Evolutionary conservation across 2,329 filamentous ascomycete species (phyloP).

Genomic region (Massarina eburnea): DNA sequence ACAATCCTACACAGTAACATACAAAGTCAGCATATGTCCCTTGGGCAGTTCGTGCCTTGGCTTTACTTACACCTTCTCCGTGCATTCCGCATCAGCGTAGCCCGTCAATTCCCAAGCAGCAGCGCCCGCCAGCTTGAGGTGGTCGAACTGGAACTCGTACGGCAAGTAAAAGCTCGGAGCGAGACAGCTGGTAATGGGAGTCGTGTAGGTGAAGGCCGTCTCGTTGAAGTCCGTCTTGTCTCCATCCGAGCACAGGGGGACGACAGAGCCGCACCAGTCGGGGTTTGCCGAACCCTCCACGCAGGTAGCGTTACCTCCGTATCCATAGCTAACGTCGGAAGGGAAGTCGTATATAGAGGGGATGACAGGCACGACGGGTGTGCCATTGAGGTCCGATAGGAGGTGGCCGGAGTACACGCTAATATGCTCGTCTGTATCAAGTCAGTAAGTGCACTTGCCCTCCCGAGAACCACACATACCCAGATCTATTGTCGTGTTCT

Average conservation of each 20-base stretch:
- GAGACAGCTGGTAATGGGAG: slow-evolving; percentile 3
- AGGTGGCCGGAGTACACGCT: slow-evolving; percentile 13
- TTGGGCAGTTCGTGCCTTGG: no score
- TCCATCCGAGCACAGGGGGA: neutral
- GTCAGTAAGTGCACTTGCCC: neutral
- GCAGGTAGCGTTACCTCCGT: slow-evolving; percentile 7
- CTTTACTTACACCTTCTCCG: neutral
- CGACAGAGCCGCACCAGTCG: slow-evolving; percentile 1
- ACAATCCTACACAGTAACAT: no score
- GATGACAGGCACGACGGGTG: slow-evolving; percentile 2
- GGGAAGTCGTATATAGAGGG: slow-evolving; percentile 8
- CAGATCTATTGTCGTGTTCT: slow-evolving; percentile 3
- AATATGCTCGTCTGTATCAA: slow-evolving; percentile 11
- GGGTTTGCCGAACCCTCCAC: neutral
- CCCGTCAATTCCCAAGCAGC: slow-evolving; percentile 8
- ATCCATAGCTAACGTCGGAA: neutral
- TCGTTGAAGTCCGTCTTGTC: neutral
- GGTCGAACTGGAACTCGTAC: slow-evolving; percentile 5
- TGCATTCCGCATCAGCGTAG: slow-evolving; percentile 7
- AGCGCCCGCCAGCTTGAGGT: slow-evolving; percentile 3
- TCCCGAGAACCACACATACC: neutral
- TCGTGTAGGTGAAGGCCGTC: neutral
- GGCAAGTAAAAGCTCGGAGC: slow-evolving; percentile 6
- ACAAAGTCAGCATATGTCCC: no score
- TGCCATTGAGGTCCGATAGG: slow-evolving; percentile 9